A percentile compares a stretch with the other conserved stretches of the same genome.
Conservation (phyloP, 176 grass and related monocot species). For the Sorghum bicolor region Sorghum_bicolor_NCBIv3 NC_012871.2:52693001-52693500, state of each 20-base stretch:
- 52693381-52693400: background rate
- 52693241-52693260: background rate
- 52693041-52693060: background rate
- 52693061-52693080: background rate
- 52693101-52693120: background rate
- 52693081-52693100: background rate
- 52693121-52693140: background rate
- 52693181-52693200: background rate
- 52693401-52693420: background rate
- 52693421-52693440: background rate
- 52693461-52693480: constrained; percentile 31
- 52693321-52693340: background rate
- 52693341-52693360: background rate
- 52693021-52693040: background rate
- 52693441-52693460: background rate
- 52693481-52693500: background rate
- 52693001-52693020: background rate
- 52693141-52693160: background rate
- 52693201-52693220: constrained; percentile 3
- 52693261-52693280: background rate
- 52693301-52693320: background rate
- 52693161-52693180: background rate
- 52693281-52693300: background rate
- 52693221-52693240: background rate
- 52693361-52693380: background rate